Conservation (phyloP, 2,329 filamentous ascomycete genomes). For the Penicillium sp. region DNA sequence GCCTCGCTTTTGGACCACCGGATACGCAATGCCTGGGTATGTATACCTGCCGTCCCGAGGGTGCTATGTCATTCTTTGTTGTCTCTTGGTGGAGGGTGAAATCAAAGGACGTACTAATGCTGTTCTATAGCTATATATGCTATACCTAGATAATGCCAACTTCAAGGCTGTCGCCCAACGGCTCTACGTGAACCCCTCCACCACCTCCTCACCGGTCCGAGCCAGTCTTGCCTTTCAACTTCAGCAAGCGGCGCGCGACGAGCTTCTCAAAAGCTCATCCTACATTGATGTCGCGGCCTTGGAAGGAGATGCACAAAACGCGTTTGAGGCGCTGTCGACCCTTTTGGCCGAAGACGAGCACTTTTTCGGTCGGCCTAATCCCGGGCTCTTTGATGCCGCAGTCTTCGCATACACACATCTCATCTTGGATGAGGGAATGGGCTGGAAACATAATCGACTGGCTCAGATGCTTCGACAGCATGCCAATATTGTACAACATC, state of each 20-base stretch:
- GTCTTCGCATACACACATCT: conserved; percentile 87
- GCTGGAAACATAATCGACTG: conserved; percentile 60
- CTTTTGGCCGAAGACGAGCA: conserved; percentile 54
- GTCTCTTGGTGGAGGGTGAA: too few species aligned
- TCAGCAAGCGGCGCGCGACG: conserved; percentile 63
- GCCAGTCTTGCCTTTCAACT: conserved; percentile 60
- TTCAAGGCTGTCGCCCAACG: conserved; percentile 57
- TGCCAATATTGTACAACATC: conserved; percentile 60
- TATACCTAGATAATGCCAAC: conserved; percentile 71
- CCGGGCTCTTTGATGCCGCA: conserved; percentile 76
- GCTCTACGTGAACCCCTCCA: conserved; percentile 64
- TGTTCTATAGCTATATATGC: conserved; percentile 59
- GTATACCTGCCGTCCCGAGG: conserved; percentile 10
- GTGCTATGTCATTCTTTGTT: too few species aligned
- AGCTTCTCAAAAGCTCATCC: conserved; percentile 59
- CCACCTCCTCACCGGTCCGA: conserved; percentile 57
- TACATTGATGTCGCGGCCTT: conserved; percentile 53
- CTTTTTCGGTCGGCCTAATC: conserved; percentile 54
- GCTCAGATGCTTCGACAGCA: conserved; percentile 51
- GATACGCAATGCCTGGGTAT: conserved; percentile 80
- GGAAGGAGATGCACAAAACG: conserved; percentile 55
- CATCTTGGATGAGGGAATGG: conserved; percentile 59
- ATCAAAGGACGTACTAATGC: neutral
- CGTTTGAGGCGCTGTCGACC: conserved; percentile 56
- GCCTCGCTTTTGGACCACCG: conserved; percentile 67